A percentile compares a stretch with the other conserved stretches of the same genome.
Conservation (phyloP, 1,139 yeast genomes). For the Waltiozyma sp. region DNA sequence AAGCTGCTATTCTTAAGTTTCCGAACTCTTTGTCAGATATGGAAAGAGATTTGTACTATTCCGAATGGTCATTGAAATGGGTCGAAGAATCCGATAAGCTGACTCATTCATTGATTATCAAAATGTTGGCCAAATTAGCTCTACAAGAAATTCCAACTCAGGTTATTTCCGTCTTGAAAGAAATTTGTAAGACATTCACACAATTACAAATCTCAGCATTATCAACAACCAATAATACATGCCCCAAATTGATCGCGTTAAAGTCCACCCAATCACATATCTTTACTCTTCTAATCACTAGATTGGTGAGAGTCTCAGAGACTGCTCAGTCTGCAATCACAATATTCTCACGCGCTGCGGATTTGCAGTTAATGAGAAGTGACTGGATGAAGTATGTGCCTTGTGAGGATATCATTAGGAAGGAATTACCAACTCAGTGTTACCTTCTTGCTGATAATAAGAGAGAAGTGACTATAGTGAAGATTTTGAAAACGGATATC, state of each 20-base stretch:
- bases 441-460: slow-evolving; percentile 13
- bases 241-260: slow-evolving; percentile 24
- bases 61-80: slow-evolving; percentile 49
- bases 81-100: slow-evolving; percentile 52
- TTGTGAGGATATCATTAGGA: slow-evolving; percentile 34
- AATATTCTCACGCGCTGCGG: slow-evolving; percentile 35
- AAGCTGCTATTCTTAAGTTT: slow-evolving; percentile 43
- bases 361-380: slow-evolving; percentile 40
- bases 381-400: slow-evolving; percentile 51
- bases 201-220: slow-evolving; percentile 18
- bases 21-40: slow-evolving; percentile 54
- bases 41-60: slow-evolving; percentile 46
- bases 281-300: slow-evolving; percentile 45
- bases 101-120: slow-evolving; percentile 50
- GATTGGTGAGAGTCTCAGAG: slow-evolving; percentile 49
- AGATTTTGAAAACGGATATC: slow-evolving; percentile 33
- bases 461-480: slow-evolving; percentile 25
- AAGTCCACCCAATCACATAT: background rate
- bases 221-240: slow-evolving; percentile 10
- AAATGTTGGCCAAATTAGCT: slow-evolving; percentile 57
- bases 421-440: slow-evolving; percentile 43
- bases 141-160: slow-evolving; percentile 49
- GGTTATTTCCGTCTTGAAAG: slow-evolving; percentile 39
- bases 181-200: slow-evolving; percentile 26
- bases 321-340: slow-evolving; percentile 47